These are phyloP conservation scores for Nigrospora oryzae DNA, from an alignment of 2,329 filamentous ascomycete species.

Conservation along the genomic window DNA sequence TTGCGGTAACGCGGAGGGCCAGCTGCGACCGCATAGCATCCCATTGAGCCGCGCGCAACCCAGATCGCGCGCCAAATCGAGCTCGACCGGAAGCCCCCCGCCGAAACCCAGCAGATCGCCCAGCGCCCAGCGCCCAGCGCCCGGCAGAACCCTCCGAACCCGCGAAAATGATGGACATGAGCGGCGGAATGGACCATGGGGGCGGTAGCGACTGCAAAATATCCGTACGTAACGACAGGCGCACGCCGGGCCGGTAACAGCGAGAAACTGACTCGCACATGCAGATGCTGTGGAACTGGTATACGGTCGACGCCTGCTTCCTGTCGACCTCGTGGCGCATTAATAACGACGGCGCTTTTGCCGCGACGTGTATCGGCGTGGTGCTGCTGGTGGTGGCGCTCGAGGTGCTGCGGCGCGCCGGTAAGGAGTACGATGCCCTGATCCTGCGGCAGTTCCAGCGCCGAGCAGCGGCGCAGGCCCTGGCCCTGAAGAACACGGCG, in stretches of 20 bases:
- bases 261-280: constrained; percentile 3
- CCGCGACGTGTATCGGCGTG: constrained; percentile 33
- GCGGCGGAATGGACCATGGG: neutral
- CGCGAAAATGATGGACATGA: neutral
- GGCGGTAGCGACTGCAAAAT: neutral
- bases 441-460: constrained; percentile 29
- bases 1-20: too few species aligned
- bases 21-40: too few species aligned
- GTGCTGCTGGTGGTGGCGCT: constrained; percentile 29
- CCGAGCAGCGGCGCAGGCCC: constrained; percentile 17
- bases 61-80: too few species aligned
- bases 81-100: too few species aligned
- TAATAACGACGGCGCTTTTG: constrained; percentile 29
- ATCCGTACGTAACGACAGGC: neutral
- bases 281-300: constrained; percentile 38
- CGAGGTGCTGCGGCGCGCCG: constrained; percentile 29
- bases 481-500: constrained; percentile 6
- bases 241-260: neutral
- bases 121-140: too few species aligned
- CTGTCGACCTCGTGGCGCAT: constrained; percentile 31
- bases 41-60: too few species aligned
- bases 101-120: too few species aligned
- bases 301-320: constrained; percentile 32
- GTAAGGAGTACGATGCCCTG: constrained; percentile 32
- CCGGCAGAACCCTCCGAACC: too few species aligned